A percentile compares a stretch with the other conserved stretches of the same genome.
phyloP scores from a whole-genome alignment of 108 stramenopile species.

The Aureococcus anophagefferens region DNA sequence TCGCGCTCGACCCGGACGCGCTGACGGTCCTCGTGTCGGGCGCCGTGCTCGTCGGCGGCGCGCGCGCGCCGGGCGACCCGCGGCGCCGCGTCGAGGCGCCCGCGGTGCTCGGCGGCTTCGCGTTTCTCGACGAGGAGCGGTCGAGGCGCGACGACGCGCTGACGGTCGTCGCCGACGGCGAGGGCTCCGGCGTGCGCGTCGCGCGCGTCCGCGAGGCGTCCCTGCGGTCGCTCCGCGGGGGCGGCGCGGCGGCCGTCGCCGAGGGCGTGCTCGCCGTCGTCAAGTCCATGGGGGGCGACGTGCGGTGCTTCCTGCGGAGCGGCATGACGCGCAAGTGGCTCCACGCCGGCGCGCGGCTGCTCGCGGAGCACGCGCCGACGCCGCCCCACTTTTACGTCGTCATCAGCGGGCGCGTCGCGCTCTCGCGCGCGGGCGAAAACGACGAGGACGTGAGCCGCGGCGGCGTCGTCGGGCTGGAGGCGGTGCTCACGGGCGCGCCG shows the following conservation, averaged over 20 bases:
- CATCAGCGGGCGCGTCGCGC: neutral
- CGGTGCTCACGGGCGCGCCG: neutral
- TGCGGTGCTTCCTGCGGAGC: neutral
- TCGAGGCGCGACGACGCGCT: too few species aligned
- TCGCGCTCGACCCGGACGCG: too few species aligned
- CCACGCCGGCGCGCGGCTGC: neutral
- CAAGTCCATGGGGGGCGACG: neutral
- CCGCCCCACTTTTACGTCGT: neutral
- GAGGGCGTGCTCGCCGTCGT: neutral
- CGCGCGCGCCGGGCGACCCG: too few species aligned
- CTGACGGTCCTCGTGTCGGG: neutral
- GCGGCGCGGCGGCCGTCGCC: neutral
- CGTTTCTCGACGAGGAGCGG: neutral
- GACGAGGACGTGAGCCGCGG: neutral
- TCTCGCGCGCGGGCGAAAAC: neutral
- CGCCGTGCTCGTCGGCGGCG: neutral
- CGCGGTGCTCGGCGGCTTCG: neutral
- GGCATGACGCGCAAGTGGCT: neutral
- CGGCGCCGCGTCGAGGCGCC: neutral
- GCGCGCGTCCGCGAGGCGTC: too few species aligned
- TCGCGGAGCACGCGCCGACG: neutral
- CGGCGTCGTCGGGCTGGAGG: neutral
- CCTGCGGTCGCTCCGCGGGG: too few species aligned
- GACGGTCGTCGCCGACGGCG: too few species aligned
- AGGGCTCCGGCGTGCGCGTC: too few species aligned